Conservation (phyloP, 139 green algal species). For the Closterium sp. region DNA sequence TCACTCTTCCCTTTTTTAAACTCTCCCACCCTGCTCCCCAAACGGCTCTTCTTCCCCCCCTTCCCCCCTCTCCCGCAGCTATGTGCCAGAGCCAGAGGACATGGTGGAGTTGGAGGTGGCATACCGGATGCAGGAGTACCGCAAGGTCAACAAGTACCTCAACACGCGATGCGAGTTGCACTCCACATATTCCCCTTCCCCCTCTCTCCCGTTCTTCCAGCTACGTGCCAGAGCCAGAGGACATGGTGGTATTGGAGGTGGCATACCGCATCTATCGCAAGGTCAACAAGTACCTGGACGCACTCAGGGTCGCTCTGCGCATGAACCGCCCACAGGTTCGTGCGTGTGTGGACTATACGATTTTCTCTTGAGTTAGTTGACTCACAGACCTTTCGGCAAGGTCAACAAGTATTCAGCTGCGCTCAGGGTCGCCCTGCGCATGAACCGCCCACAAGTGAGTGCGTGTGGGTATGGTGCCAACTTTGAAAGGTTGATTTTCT, state of each 20-base stretch:
- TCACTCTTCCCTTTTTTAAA: no score
- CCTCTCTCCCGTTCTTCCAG: conserved; percentile 12
- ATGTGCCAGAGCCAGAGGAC: conserved; percentile 94
- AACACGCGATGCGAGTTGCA: no score
- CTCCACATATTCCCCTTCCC: no score
- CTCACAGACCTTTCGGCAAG: no score
- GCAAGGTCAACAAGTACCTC: no score
- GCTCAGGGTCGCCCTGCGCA: conserved; percentile 73
- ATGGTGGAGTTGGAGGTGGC: conserved; percentile 72
- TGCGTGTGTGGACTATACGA: no score
- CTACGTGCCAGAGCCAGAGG: conserved; percentile 94
- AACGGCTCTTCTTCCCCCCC: no score
- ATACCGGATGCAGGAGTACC: conserved; percentile 83
- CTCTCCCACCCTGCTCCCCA: no score
- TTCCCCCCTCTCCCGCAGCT: conserved; percentile 53
- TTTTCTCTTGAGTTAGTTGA: no score
- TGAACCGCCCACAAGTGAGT: conserved; percentile 55
- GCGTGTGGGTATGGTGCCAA: no score
- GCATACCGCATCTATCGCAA: conserved; percentile 82
- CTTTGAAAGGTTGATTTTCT: no score
- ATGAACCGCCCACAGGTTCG: conserved; percentile 56
- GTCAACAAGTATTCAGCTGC: conserved; percentile 75
- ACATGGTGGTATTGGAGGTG: conserved; percentile 74
- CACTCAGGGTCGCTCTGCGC: conserved; percentile 76
- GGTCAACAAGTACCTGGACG: conserved; percentile 73